Base-by-base conservation (phyloP, 176 grass and related monocot genomes). In the Dactylis glomerata region DNA sequence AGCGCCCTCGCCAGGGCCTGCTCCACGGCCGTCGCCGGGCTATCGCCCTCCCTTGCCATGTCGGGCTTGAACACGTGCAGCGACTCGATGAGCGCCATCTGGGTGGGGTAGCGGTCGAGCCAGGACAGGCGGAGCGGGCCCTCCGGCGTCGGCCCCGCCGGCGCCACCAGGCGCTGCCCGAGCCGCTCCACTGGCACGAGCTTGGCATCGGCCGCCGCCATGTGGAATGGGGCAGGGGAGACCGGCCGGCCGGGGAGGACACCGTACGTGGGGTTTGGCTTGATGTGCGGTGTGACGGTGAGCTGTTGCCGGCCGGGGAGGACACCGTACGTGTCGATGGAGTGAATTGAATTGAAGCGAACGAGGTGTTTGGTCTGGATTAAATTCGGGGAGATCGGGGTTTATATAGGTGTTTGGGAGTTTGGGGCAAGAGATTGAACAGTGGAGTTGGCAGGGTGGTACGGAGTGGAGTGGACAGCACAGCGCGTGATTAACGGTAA, bases 21-120 rank as follows among this genome's bases (percentile, higher is more conserved):
- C 77, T 88, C 87, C 30, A 99, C 84, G 16, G 58, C 65, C 1
- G n/a, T 66, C 6, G 88, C 81, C 1, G 91, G 86, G 13, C 82
- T 56, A 2, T 47, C 79, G 0, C 77, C 59, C 8, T 49, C 66
- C 3, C 76, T 77, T 2, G 77, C 90, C 26, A 73, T 86, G 81
- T 86, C 89, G 27, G 75, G 68, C 81, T 91, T 93, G 88, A 99
- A 99, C 16, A 96, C 97, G 81, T 96, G 97, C 19, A 99, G 82
- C 5, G 93, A 96, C 88, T 99, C 97, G 71, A 99, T 96, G 76
- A 99, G 94, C 28, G 97, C 97, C 87, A 94, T 89, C 90, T 99
- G 97, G 4, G 97, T 99, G 7, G 97, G 91, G 91, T 99, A 99
- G 10, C 87, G 90, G 86, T 99, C 97, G 14, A 99, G 97, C 93